Base-by-base conservation (phyloP, 805 yeast species). In the Hermanozyma aechmeae region DNA sequence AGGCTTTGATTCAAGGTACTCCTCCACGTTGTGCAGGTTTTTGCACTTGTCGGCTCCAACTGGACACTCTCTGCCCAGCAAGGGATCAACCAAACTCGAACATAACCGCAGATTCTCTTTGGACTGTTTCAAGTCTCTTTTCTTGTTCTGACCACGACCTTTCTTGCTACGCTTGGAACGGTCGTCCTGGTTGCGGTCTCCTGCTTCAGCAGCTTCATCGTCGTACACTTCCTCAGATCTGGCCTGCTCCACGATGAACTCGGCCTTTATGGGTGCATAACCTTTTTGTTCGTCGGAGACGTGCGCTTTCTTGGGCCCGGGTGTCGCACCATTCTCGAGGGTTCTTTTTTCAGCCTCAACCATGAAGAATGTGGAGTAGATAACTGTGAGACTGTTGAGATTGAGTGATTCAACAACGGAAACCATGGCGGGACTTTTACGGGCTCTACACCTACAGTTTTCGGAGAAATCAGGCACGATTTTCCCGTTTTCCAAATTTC, bases 131-230 rank as follows among this genome's bases (percentile, higher is more conserved):
- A 83, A 65, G 38, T 81, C 87, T 45, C 96, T 66, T 34, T 73
- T 73, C 51, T 85, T 84, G 54, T 85, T 85, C 57, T 85, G 95
- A 0, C 95, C 95, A 35, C 84, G 62, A 28, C 61, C 60, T 46
- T 71, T 77, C 42, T 66, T 61, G 30, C 55, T 51, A 31, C 60
- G 61, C 15, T 52, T 51, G 27, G 52, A 48, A 8, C 35, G 39
- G 11, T 43, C 52, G 10, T 45, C 43, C 22, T 43, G 47, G 5
- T 33, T 46, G 18, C 62, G 50, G 32, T 57, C 70, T 24, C 68
- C 71, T 8, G 53, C 61, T 31, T 61, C 70, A 8, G 65, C 69
- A 15, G 58, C 68, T 25, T 64, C 71, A 26, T 60, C 71, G 18
- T 61, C 57, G 31, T 51, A 58, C 20, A 53, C 54, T 12, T 42